Evolutionary conservation across 768 basidiomycete species (phyloP).

Genomic region (Suillus lakei): DNA sequence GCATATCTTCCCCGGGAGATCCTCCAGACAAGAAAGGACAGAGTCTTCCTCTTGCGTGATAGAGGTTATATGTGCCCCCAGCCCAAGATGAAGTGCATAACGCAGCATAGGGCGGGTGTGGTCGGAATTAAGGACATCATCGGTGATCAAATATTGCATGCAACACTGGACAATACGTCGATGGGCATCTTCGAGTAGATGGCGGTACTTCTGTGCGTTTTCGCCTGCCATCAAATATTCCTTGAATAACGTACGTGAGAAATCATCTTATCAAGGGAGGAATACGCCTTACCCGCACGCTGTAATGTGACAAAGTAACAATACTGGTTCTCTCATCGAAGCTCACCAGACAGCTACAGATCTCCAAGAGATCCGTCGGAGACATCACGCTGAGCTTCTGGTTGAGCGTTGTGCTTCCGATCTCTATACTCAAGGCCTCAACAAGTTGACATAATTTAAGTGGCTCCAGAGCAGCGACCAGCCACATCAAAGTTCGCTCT

Average conservation of each 20-base stretch:
- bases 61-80: background rate
- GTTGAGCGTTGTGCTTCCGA: constrained; percentile 7
- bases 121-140: background rate
- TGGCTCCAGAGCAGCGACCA: constrained; percentile 20
- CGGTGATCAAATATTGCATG: background rate
- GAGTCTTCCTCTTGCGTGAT: background rate
- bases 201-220: background rate
- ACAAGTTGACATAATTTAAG: constrained; percentile 16
- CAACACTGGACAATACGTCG: background rate
- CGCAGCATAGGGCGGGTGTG: background rate
- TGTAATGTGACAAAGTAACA: constrained; percentile 25
- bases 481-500: constrained; percentile 21
- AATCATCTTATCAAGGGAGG: background rate
- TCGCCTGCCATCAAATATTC: constrained; percentile 3
- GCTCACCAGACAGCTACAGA: constrained; percentile 21
- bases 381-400: constrained; percentile 14
- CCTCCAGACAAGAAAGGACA: constrained; percentile 1
- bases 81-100: constrained; percentile 4
- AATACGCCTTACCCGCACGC: constrained; percentile 22
- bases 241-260: background rate
- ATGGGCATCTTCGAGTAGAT: background rate
- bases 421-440: constrained; percentile 20
- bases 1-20: background rate
- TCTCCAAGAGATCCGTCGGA: constrained; percentile 14
- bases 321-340: constrained; percentile 15